phyloP scores from a whole-genome alignment of 306 rosid genomes.

The Acmispon strigosus region DNA sequence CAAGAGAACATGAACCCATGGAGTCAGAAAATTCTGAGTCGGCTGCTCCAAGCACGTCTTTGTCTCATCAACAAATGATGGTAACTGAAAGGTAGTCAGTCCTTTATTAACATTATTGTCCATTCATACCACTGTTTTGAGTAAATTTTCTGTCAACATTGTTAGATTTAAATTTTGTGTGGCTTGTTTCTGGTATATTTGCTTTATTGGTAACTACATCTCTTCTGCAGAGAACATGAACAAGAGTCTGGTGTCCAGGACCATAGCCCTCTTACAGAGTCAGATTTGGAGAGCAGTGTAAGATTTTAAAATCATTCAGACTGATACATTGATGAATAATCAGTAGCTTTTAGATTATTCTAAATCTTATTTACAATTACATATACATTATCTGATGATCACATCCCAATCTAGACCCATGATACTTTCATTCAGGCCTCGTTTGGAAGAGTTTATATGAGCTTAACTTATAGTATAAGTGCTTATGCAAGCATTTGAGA shows the following conservation, averaged over 20 bases:
- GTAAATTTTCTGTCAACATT: neutral
- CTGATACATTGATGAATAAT: neutral
- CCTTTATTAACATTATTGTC: neutral
- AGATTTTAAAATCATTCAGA: constrained; percentile 15
- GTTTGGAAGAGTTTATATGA: too few species aligned
- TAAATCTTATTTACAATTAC: neutral
- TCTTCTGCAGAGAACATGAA: constrained; percentile 32
- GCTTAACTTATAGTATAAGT: too few species aligned
- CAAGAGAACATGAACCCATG: constrained; percentile 8
- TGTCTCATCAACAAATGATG: constrained; percentile 22
- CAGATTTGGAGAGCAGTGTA: constrained; percentile 37
- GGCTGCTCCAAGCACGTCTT: constrained; percentile 24
- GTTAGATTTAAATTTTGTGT: neutral
- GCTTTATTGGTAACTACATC: neutral
- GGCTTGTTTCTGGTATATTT: neutral
- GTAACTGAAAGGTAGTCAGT: constrained; percentile 36
- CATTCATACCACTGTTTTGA: neutral
- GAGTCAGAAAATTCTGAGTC: constrained; percentile 16
- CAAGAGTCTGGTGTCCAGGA: constrained; percentile 18
- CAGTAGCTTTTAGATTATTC: neutral
- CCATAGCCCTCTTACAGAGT: constrained; percentile 3
- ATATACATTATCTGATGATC: neutral
- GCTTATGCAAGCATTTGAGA: too few species aligned
- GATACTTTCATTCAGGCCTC: neutral
- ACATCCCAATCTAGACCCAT: neutral